Percentiles rank a stretch among this genome's conserved stretches.
Conservation (phyloP, 768 basidiomycete species). For the Boletus edulis region DNA sequence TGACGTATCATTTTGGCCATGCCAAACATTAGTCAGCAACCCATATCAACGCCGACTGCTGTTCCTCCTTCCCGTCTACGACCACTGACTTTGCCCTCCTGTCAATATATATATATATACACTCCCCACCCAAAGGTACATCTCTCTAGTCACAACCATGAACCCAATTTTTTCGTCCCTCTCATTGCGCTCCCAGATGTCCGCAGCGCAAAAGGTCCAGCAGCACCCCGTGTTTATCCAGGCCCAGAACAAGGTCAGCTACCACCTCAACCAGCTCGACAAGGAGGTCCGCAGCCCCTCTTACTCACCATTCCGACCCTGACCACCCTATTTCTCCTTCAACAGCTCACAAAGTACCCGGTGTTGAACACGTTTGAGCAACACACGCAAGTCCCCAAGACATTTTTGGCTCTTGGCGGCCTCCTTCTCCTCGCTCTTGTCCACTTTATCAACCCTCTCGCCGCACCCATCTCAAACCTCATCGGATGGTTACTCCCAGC, state of each 20-base stretch:
- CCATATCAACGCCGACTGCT: slow-evolving; percentile 38
- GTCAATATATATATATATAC: slow-evolving; percentile 11
- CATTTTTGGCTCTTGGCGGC: slow-evolving; percentile 79
- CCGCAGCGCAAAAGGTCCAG: slow-evolving; percentile 78
- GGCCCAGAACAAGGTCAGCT: slow-evolving; percentile 76
- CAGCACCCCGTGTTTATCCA: slow-evolving; percentile 86
- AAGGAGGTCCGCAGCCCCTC: slow-evolving; percentile 71
- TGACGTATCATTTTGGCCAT: slow-evolving; percentile 41
- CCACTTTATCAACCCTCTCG: slow-evolving; percentile 88
- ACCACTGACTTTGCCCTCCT: slow-evolving; percentile 6
- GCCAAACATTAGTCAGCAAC: slow-evolving; percentile 66
- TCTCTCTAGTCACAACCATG: background rate
- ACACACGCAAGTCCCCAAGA: slow-evolving; percentile 91
- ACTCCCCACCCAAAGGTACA: slow-evolving; percentile 10
- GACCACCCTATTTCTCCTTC: background rate
- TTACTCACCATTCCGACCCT: background rate
- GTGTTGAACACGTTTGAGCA: slow-evolving; percentile 81
- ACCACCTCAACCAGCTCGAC: slow-evolving; percentile 88
- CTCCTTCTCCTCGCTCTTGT: slow-evolving; percentile 64
- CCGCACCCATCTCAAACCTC: slow-evolving; percentile 89
- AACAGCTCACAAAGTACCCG: slow-evolving; percentile 81
- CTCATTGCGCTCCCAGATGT: slow-evolving; percentile 48
- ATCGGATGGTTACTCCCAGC: slow-evolving; percentile 95
- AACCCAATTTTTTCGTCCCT: background rate
- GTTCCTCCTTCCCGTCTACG: slow-evolving; percentile 20